Evolutionary conservation across 192 early-diverging fungal species (phyloP).

Genomic region (Podila epigama): DNA sequence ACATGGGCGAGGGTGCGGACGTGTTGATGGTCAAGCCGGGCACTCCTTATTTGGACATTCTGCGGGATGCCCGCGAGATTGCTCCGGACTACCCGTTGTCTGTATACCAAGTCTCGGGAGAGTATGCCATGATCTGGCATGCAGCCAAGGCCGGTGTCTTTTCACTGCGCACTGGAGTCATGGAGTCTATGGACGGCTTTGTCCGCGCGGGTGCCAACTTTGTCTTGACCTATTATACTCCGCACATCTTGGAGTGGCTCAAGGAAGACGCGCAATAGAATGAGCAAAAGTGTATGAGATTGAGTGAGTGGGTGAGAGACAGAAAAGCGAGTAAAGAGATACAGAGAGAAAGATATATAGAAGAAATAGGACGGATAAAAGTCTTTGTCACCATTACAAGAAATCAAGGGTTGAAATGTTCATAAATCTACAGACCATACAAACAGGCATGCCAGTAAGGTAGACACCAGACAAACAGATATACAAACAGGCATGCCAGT

Average conservation of each 20-base stretch:
- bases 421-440: no score
- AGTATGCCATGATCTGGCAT: slow-evolving; percentile 87
- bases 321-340: no score
- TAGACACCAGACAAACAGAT: no score
- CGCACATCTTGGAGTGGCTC: slow-evolving; percentile 91
- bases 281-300: not conserved
- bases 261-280: slow-evolving; percentile 50
- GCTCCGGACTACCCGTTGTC: slow-evolving; percentile 90
- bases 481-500: no score
- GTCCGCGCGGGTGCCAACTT: slow-evolving; percentile 91
- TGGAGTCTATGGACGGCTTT: slow-evolving; percentile 85
- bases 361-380: no score
- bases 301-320: no score
- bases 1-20: slow-evolving; percentile 95
- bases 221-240: slow-evolving; percentile 97
- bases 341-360: no score
- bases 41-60: slow-evolving; percentile 93
- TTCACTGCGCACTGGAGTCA: slow-evolving; percentile 81
- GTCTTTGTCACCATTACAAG: no score
- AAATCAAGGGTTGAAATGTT: no score
- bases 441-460: no score
- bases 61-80: slow-evolving; percentile 82
- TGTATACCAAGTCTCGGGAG: slow-evolving; percentile 95
- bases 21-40: slow-evolving; percentile 98
- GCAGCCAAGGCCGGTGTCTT: slow-evolving; percentile 86